A percentile compares a stretch with the other conserved stretches of the same genome.
phyloP scores from a whole-genome alignment of 2,329 filamentous ascomycete genomes.

The Cladosporium sp. region DNA sequence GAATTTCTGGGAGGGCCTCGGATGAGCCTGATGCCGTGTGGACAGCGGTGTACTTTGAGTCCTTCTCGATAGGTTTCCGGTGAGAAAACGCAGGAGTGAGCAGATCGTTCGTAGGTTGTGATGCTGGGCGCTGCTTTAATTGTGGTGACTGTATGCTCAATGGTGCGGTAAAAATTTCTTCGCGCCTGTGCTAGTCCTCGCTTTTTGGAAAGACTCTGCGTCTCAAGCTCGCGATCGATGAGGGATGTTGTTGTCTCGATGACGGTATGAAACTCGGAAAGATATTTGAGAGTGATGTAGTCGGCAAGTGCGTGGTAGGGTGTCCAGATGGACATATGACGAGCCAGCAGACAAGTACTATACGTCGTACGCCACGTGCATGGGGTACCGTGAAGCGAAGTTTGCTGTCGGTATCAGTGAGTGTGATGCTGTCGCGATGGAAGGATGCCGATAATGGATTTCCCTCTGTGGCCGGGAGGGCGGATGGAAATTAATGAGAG shows the following conservation, averaged over 20 bases:
- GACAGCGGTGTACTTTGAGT: neutral
- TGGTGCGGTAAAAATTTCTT: neutral
- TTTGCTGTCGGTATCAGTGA: neutral
- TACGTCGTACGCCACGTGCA: neutral
- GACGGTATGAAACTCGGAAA: neutral
- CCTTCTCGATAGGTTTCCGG: neutral
- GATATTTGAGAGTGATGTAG: constrained; percentile 1
- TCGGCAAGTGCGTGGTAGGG: neutral
- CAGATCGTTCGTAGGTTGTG: constrained; percentile 1
- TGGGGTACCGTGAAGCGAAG: neutral
- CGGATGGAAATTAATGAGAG: neutral
- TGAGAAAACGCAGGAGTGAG: neutral
- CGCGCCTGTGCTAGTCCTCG: neutral
- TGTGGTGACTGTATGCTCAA: neutral
- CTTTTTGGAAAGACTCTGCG: neutral
- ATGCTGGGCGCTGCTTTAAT: neutral
- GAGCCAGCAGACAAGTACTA: neutral
- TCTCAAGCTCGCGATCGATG: neutral
- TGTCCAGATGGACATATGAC: constrained; percentile 6
- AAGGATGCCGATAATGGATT: neutral
- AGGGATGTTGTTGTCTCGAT: neutral
- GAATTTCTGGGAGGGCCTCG: neutral
- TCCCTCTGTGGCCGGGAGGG: neutral
- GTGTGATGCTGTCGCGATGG: neutral
- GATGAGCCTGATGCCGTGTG: neutral